Conservation (phyloP, 805 yeast genomes). For the baker's yeast (Saccharomyces cerevisiae) region DNA sequence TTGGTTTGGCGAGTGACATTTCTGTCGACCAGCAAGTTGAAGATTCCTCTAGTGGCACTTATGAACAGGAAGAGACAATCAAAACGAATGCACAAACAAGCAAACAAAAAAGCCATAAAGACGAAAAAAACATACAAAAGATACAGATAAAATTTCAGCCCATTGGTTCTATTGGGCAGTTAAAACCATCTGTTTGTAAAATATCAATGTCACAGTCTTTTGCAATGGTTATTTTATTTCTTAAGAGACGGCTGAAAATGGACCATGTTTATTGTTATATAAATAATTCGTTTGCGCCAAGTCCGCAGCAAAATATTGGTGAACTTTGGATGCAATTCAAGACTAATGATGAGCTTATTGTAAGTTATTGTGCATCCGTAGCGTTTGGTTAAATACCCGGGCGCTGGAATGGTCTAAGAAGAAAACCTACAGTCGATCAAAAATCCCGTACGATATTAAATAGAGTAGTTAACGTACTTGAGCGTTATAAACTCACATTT, state of each 20-base stretch:
- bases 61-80: constrained; percentile 1
- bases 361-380: constrained; percentile 30
- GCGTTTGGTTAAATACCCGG: constrained; percentile 24
- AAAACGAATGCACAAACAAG: neutral
- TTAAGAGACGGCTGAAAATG: constrained; percentile 17
- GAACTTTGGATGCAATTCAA: constrained; percentile 29
- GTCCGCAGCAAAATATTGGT: constrained; percentile 28
- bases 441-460: neutral
- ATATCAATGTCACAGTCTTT: constrained; percentile 25
- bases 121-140: constrained; percentile 4
- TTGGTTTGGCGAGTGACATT: constrained; percentile 17
- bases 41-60: neutral
- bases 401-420: neutral
- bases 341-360: constrained; percentile 26
- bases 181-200: constrained; percentile 22
- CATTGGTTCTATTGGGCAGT: constrained; percentile 24
- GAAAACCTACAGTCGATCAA: neutral
- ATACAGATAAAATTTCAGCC: constrained; percentile 26
- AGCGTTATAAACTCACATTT: neutral
- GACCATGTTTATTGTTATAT: constrained; percentile 26
- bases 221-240: constrained; percentile 18
- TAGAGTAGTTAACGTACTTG: neutral
- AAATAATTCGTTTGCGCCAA: constrained; percentile 32
- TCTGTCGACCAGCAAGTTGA: constrained; percentile 2
- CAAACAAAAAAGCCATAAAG: neutral